Evolutionary conservation across 129 eudicot species (phyloP), one percentile per base, ranked within the genome.

Genomic region (Saussurea involucrata): DNA sequence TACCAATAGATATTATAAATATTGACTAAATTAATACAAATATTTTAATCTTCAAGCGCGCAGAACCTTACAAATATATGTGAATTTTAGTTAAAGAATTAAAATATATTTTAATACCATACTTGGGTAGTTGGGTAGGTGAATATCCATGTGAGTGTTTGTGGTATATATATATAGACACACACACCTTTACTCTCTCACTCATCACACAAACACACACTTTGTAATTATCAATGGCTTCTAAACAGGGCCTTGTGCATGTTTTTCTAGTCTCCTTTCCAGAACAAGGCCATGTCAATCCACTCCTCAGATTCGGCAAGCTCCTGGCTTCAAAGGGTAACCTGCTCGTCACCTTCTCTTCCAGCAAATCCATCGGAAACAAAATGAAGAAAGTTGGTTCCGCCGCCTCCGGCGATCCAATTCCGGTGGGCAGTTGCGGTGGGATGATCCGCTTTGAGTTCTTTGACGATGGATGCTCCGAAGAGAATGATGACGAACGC

Each of bases 391-490:
- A 80, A 72, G 83, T 76, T 37, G 84, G 80, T 20, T 29, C 77
- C 1, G 8, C 53, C 9, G 78, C 72, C 28, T 44, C 85, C 4
- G 68, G 76, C 18, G 74, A 85, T 18, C 90, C 89, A 0, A 84
- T 86, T 44, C 90, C 88, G 3, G 83, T 78, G 0, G 95, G 95
- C 18, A 76, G 70, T 53, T 1, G 24, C 10, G 83, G 83, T 4
- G 95, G 98, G 6, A 60, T 79, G 80, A 86, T 93, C 75, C 63
- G 88, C 4, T 93, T 93, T 67, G 91, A 93, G 57, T 93, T 93
- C 71, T 83, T 93, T 24, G 87, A 87, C 4, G 98, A 90, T 42
- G 96, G 86, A 2, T 84, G 80, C 70, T 63, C 53, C 0, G 81
- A 67, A 15, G 77, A 82, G n/a, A 57, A 81, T 4, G 79, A 83